A percentile compares a stretch with the other conserved stretches of the same genome.
These are phyloP conservation scores for Populus trichocarpa DNA, from an alignment of 441 rosid genomes.

Conservation along the genomic window DNA sequence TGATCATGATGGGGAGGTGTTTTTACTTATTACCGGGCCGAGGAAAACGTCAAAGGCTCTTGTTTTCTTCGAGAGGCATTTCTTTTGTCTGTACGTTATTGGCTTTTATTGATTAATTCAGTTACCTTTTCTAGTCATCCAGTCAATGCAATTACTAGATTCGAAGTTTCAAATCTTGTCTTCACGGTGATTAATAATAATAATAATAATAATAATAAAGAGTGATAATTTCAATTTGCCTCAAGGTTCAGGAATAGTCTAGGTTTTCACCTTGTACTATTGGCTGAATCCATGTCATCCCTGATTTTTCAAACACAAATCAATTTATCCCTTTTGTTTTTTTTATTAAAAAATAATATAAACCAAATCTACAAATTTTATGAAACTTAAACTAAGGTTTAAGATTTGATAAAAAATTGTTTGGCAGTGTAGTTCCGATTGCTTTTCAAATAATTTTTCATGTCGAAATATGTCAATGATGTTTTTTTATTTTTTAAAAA, in stretches of 20 bases:
- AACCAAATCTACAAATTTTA: too few species aligned
- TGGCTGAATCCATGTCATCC: not conserved
- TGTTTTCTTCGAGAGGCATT: not conserved
- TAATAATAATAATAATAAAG: too few species aligned
- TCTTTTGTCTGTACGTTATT: conserved; percentile 7
- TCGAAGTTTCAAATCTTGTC: not conserved
- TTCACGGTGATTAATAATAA: not conserved
- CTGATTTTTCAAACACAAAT: not conserved
- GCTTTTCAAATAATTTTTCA: too few species aligned
- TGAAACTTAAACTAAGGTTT: too few species aligned
- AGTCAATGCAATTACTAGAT: conserved; percentile 1
- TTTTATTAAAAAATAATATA: too few species aligned
- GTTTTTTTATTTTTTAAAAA: too few species aligned
- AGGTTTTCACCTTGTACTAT: too few species aligned
- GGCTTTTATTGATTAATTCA: conserved; percentile 4
- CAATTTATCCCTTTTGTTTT: not conserved
- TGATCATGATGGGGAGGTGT: not conserved
- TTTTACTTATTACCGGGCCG: not conserved
- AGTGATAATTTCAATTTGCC: not conserved
- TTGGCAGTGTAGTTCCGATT: too few species aligned
- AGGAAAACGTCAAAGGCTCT: conserved; percentile 4
- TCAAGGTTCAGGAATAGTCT: too few species aligned
- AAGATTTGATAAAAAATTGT: too few species aligned
- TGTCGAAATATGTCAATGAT: too few species aligned
- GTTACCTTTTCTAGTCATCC: not conserved